phyloP scores from a whole-genome alignment of 768 basidiomycete species.

The Postia placenta region DNA sequence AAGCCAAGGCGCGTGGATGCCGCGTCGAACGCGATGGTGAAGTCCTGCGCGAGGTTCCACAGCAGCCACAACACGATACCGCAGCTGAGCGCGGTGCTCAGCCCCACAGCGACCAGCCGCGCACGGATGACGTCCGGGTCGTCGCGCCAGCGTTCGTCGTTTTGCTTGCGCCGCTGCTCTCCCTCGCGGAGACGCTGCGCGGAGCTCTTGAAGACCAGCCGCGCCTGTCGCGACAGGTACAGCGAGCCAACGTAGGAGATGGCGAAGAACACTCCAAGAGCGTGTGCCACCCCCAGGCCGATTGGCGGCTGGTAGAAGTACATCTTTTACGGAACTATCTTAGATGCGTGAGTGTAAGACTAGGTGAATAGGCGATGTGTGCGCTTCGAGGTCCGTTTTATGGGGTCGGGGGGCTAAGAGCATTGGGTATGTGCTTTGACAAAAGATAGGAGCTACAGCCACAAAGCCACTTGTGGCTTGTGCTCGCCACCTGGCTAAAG shows the following conservation, averaged over 20 bases:
- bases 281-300: constrained; percentile 34
- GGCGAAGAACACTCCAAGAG: constrained; percentile 53
- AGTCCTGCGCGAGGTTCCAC: constrained; percentile 12
- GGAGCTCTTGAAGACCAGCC: constrained; percentile 43
- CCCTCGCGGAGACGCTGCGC: constrained; percentile 13
- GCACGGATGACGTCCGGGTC: constrained; percentile 83
- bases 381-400: neutral
- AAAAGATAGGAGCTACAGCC: too few relatives aligned
- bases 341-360: neutral
- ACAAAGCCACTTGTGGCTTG: too few relatives aligned
- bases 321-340: constrained; percentile 5
- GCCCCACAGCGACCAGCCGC: constrained; percentile 59
- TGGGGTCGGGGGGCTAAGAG: neutral
- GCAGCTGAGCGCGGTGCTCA: constrained; percentile 58
- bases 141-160: constrained; percentile 61
- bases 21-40: constrained; percentile 17
- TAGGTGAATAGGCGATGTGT: neutral
- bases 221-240: constrained; percentile 64
- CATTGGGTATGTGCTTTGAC: too few relatives aligned
- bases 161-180: constrained; percentile 26
- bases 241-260: constrained; percentile 76
- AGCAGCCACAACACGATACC: constrained; percentile 41
- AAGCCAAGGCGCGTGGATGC: constrained; percentile 37
- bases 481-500: too few relatives aligned
- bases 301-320: constrained; percentile 18